A percentile compares a stretch with the other conserved stretches of the same genome.
Conservation (phyloP, 805 yeast species). For the Candida orba region DNA sequence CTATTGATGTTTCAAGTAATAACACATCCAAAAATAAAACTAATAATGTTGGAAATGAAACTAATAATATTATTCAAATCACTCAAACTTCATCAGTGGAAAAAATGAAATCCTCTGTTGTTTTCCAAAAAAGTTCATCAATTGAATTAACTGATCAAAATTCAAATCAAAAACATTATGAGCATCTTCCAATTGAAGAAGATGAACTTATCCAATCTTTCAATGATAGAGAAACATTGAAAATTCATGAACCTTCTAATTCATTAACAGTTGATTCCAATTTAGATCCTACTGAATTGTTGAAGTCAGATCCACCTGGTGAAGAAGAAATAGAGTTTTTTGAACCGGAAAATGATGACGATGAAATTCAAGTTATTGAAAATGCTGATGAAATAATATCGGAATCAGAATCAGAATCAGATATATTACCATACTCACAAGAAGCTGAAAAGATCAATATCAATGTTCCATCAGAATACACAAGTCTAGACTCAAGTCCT, state of each 20-base stretch:
- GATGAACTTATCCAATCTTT: too few relatives aligned
- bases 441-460: neutral
- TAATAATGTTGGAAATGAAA: neutral
- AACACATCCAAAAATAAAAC: neutral
- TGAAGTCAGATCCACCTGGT: too few relatives aligned
- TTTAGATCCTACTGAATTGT: too few relatives aligned
- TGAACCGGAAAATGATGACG: neutral
- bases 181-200: too few relatives aligned
- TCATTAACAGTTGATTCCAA: too few relatives aligned
- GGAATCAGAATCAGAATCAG: neutral
- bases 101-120: neutral
- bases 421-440: neutral
- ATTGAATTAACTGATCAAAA: neutral
- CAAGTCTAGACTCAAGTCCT: slow-evolving; percentile 5
- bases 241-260: too few relatives aligned
- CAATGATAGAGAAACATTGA: too few relatives aligned
- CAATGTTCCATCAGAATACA: slow-evolving; percentile 4
- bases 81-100: neutral
- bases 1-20: neutral
- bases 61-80: neutral
- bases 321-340: too few relatives aligned
- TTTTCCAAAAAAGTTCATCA: slow-evolving; percentile 1
- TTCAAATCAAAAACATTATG: too few relatives aligned
- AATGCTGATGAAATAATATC: neutral
- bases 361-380: too few relatives aligned